These are phyloP conservation scores for Termitomyces bulborhizus DNA, from an alignment of 768 basidiomycete genomes.

Conservation along the genomic window DNA sequence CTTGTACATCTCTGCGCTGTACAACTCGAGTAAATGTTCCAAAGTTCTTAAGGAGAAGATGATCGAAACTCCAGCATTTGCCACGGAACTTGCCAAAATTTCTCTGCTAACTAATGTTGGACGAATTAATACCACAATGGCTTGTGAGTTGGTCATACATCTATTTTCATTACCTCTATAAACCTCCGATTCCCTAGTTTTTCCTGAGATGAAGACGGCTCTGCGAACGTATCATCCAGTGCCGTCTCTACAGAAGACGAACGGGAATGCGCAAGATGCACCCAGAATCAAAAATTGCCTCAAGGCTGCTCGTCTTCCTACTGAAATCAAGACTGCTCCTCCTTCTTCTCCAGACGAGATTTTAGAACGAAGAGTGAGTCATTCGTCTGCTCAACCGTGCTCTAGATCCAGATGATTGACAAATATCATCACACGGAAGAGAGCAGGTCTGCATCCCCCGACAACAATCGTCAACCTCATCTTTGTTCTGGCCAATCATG, in stretches of 20 bases:
- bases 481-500: constrained; percentile 77
- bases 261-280: constrained; percentile 85
- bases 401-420: constrained; percentile 5
- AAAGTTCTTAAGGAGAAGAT: constrained; percentile 88
- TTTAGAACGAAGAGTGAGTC: constrained; percentile 55
- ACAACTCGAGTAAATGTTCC: constrained; percentile 78
- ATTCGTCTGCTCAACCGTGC: constrained; percentile 1
- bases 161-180: constrained; percentile 6
- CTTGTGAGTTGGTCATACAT: constrained; percentile 43
- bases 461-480: constrained; percentile 85
- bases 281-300: constrained; percentile 89
- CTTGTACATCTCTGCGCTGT: constrained; percentile 77
- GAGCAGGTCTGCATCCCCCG: constrained; percentile 58
- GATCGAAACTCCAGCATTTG: constrained; percentile 73
- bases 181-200: constrained; percentile 44
- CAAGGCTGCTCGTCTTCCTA: constrained; percentile 71
- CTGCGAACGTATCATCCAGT: constrained; percentile 86
- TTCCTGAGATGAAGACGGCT: constrained; percentile 91
- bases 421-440: constrained; percentile 28
- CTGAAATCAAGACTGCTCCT: constrained; percentile 57
- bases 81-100: constrained; percentile 75
- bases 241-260: constrained; percentile 84
- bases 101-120: constrained; percentile 86
- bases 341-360: constrained; percentile 76
- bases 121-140: constrained; percentile 89